Evolutionary conservation across 2,329 filamentous ascomycete species (phyloP).

Genomic region (Colletotrichum simmondsii): DNA sequence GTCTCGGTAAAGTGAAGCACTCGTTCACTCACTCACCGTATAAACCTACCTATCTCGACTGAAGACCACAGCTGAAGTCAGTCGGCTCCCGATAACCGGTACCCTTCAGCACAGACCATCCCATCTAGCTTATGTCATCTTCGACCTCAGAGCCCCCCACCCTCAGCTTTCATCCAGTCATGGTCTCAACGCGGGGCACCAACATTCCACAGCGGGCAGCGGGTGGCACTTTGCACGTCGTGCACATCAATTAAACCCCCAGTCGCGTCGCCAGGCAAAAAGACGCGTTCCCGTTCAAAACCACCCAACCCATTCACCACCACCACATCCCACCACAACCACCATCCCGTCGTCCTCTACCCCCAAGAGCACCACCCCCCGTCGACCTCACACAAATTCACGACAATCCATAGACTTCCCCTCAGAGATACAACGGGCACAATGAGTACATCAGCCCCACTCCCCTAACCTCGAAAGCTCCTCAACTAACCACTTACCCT

Average conservation of each 20-base stretch:
- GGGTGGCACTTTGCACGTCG: not conserved
- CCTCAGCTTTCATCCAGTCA: not conserved
- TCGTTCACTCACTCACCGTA: not conserved
- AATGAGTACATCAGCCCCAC: not conserved
- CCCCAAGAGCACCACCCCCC: conserved; percentile 11
- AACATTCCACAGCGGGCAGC: not conserved
- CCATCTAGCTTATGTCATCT: not conserved
- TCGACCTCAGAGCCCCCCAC: not conserved
- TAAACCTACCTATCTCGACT: not conserved
- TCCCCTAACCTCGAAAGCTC: not conserved
- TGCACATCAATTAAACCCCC: conserved; percentile 30
- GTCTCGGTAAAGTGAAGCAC: not conserved
- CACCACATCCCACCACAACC: conserved; percentile 39
- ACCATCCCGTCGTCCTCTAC: not conserved
- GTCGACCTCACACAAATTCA: not conserved
- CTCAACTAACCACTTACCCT: not conserved
- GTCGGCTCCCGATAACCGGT: not conserved
- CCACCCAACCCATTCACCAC: conserved; percentile 40
- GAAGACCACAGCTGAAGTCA: not conserved
- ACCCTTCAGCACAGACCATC: not conserved
- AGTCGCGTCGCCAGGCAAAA: conserved; percentile 28
- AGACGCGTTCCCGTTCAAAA: conserved; percentile 27
- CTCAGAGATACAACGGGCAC: not conserved
- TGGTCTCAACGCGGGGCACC: conserved; percentile 8
- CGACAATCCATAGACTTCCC: not conserved